These are phyloP conservation scores for Beauveria pseudobassiana DNA, from an alignment of 2,329 filamentous ascomycete genomes.

Conservation along the genomic window DNA sequence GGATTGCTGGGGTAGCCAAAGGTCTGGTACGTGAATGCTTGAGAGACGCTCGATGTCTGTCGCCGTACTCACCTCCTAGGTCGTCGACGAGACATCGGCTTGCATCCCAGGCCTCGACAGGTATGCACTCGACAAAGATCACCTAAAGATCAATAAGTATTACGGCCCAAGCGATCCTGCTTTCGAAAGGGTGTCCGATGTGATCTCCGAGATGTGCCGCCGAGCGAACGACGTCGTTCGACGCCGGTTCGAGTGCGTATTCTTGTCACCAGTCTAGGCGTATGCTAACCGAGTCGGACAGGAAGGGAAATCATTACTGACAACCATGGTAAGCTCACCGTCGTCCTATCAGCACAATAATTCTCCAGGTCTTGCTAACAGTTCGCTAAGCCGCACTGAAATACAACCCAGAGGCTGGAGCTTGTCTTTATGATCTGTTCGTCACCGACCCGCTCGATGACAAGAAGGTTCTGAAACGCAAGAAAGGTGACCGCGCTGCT, in stretches of 20 bases:
- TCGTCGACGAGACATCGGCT: constrained; percentile 10
- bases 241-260: not conserved
- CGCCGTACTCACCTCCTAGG: not conserved
- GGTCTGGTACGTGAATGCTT: not conserved
- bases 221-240: not conserved
- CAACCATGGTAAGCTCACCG: too few relatives aligned
- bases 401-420: too few relatives aligned
- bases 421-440: too few relatives aligned
- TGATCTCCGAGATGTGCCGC: constrained; percentile 8
- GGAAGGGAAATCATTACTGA: too few relatives aligned
- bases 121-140: constrained; percentile 9
- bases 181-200: constrained; percentile 5
- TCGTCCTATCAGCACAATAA: too few relatives aligned
- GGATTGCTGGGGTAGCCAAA: not conserved
- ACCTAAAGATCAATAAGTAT: constrained; percentile 13
- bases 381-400: too few relatives aligned
- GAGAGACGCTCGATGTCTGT: not conserved
- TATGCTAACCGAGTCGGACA: too few relatives aligned
- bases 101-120: constrained; percentile 9
- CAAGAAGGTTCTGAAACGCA: too few relatives aligned
- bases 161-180: constrained; percentile 5
- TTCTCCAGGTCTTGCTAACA: too few relatives aligned
- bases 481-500: too few relatives aligned
- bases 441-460: too few relatives aligned
- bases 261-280: not conserved